These are phyloP conservation scores for Podospora australis DNA, from an alignment of 495 filamentous ascomycete genomes.

Conservation along the genomic window DNA sequence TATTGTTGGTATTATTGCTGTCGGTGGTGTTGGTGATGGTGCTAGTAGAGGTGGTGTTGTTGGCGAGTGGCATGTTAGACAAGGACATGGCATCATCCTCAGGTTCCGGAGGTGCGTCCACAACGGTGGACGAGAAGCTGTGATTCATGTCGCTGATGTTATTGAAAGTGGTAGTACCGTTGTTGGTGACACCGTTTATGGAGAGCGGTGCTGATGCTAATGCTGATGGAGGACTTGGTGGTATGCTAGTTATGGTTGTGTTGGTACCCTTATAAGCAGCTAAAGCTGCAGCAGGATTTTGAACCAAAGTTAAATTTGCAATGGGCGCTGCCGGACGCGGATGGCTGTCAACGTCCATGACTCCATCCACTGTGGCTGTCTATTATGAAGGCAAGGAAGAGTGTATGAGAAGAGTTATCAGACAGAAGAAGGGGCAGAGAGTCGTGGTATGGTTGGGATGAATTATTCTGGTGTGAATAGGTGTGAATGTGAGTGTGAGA, in stretches of 20 bases:
- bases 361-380: too few species aligned
- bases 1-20: not conserved
- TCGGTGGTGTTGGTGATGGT: not conserved
- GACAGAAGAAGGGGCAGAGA: not conserved
- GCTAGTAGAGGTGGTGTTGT: not conserved
- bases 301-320: too few species aligned
- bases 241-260: too few species aligned
- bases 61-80: conserved; percentile 8
- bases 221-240: too few species aligned
- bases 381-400: conserved; percentile 8
- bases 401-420: too few species aligned
- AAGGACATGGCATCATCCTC: conserved; percentile 24
- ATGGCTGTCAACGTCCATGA: conserved; percentile 1
- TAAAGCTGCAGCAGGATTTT: too few species aligned
- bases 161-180: not conserved
- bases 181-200: conserved; percentile 6
- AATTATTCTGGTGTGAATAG: not conserved
- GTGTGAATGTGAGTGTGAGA: not conserved
- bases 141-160: conserved; percentile 7
- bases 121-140: conserved; percentile 6
- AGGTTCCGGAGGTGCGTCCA: conserved; percentile 9
- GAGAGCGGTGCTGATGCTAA: too few species aligned
- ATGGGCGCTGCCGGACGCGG: not conserved
- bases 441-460: not conserved
- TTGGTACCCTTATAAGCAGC: not conserved